These are phyloP conservation scores for Neocucurbitaria cava DNA, from an alignment of 2,329 filamentous ascomycete species.

Conservation along the genomic window DNA sequence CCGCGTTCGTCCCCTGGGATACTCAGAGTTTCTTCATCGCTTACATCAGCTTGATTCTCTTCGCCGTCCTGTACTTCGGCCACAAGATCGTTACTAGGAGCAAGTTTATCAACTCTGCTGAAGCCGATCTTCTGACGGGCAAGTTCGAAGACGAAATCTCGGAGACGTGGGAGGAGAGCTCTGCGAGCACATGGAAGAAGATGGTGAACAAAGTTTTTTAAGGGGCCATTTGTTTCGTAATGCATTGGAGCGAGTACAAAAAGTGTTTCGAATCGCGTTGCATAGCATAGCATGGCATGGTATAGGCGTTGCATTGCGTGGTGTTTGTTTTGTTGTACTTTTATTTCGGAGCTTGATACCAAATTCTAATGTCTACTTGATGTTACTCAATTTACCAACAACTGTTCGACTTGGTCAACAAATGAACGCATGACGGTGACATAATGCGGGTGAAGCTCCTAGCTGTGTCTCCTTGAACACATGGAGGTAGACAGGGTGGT, in stretches of 20 bases:
- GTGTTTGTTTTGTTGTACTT: slow-evolving; percentile 17
- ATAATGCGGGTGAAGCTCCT: background rate
- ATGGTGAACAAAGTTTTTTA: slow-evolving; percentile 33
- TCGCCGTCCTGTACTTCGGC: slow-evolving; percentile 61
- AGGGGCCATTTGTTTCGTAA: slow-evolving; percentile 2
- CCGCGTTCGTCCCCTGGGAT: slow-evolving; percentile 50
- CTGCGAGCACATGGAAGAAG: slow-evolving; percentile 42
- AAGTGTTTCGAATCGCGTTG: slow-evolving; percentile 22
- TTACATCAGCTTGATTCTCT: slow-evolving; percentile 50
- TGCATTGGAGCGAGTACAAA: slow-evolving; percentile 3
- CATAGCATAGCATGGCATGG: slow-evolving; percentile 25
- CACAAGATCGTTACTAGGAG: slow-evolving; percentile 59
- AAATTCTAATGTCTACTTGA: slow-evolving; percentile 18
- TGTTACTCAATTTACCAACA: background rate
- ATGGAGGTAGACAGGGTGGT: no score
- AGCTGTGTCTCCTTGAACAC: background rate
- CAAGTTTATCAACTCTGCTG: slow-evolving; percentile 48
- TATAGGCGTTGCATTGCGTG: slow-evolving; percentile 27
- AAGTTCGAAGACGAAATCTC: slow-evolving; percentile 40
- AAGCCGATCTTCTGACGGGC: slow-evolving; percentile 54
- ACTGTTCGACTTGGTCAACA: no score
- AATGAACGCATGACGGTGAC: no score
- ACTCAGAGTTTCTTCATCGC: slow-evolving; percentile 48
- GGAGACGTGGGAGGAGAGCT: slow-evolving; percentile 44
- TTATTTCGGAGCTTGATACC: slow-evolving; percentile 15